These are phyloP conservation scores for Arabidopsis thaliana DNA, from an alignment of 345 rosid species.

Conservation along the genomic window DNA sequence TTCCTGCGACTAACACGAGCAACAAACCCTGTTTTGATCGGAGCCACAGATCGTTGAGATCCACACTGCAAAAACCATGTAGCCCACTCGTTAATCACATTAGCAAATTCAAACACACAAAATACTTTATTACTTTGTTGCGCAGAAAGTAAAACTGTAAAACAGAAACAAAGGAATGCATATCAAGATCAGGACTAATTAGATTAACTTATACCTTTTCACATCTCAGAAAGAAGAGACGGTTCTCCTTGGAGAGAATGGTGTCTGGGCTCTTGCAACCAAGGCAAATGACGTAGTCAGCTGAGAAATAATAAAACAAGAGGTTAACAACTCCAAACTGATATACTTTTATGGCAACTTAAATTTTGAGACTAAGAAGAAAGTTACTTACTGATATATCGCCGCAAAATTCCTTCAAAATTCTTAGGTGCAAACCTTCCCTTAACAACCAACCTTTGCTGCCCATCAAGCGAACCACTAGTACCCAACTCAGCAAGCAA, in stretches of 20 bases:
- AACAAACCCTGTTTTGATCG: slow-evolving; percentile 92
- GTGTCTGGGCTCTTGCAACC: slow-evolving; percentile 81
- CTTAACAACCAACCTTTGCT: slow-evolving; percentile 87
- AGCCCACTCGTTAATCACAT: slow-evolving; percentile 12
- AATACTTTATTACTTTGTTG: neutral
- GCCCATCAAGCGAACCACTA: slow-evolving; percentile 95
- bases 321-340: slow-evolving; percentile 6
- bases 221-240: slow-evolving; percentile 74
- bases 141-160: neutral
- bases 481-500: slow-evolving; percentile 96
- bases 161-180: slow-evolving; percentile 10
- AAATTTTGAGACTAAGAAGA: slow-evolving; percentile 6
- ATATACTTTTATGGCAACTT: neutral
- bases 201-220: slow-evolving; percentile 56
- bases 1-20: slow-evolving; percentile 98
- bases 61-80: slow-evolving; percentile 71
- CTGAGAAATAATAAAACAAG: slow-evolving; percentile 40
- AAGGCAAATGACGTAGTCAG: slow-evolving; percentile 63
- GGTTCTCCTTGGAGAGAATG: slow-evolving; percentile 71
- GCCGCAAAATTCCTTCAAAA: slow-evolving; percentile 83
- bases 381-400: slow-evolving; percentile 80
- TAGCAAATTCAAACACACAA: neutral
- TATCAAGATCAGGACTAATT: neutral
- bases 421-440: slow-evolving; percentile 94
- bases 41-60: slow-evolving; percentile 94